phyloP scores from a whole-genome alignment of 257 asterid species.

The Hygrophila difformis region DNA sequence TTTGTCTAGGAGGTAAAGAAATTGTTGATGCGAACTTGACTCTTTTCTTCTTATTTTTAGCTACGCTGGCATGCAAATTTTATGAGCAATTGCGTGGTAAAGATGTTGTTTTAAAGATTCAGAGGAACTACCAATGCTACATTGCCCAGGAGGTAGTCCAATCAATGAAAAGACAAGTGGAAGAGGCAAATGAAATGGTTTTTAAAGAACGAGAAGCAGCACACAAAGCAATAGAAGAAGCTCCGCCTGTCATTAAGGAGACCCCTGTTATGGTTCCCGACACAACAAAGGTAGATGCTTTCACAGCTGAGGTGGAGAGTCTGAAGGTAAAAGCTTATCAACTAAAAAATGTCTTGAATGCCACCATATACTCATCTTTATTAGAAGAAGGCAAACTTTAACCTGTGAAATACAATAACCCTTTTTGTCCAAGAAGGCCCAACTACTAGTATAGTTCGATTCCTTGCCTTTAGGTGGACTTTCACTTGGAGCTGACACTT shows the following conservation, averaged over 20 bases:
- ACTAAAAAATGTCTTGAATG: conserved; percentile 6
- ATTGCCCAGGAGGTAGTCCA: conserved; percentile 68
- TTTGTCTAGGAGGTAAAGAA: conserved; percentile 10
- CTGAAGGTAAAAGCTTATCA: conserved; percentile 48
- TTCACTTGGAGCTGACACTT: conserved; percentile 4
- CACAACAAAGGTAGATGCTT: conserved; percentile 72
- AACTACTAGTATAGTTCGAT: too few species aligned
- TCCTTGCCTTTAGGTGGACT: too few species aligned
- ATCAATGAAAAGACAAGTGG: conserved; percentile 69
- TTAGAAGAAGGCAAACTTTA: too few species aligned
- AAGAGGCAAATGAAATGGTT: conserved; percentile 83
- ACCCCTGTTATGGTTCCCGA: conserved; percentile 92
- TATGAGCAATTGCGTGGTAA: conserved; percentile 84
- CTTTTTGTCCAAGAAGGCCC: too few species aligned
- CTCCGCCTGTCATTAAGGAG: conserved; percentile 96
- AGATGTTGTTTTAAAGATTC: conserved; percentile 88
- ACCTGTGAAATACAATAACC: too few species aligned
- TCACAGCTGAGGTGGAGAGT: conserved; percentile 69
- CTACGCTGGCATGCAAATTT: conserved; percentile 73
- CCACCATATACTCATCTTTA: too few species aligned
- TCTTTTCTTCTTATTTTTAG: conserved; percentile 26
- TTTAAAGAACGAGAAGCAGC: conserved; percentile 87
- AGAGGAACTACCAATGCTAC: conserved; percentile 77
- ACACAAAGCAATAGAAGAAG: conserved; percentile 86
- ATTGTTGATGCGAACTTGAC: conserved; percentile 11